Evolutionary conservation across 805 yeast species (phyloP), one percentile per base, ranked within the genome.

Genomic region (Danielozyma ontarioensis): DNA sequence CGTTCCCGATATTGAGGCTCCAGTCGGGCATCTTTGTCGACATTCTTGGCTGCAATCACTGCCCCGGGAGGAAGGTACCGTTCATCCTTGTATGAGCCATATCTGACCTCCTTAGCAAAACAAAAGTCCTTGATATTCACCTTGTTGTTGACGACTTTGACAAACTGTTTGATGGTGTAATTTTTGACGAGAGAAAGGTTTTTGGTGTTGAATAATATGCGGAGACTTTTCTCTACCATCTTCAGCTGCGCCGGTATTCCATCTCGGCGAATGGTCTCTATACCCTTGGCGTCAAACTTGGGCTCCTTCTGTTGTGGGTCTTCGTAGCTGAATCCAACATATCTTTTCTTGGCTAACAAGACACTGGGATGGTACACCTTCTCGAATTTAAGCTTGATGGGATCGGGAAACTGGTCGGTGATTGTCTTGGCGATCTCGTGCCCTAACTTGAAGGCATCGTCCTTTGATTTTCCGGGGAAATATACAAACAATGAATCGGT

Each of bases 401-500:
- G 98, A 17, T 75, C 76, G 0, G 96, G 96, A 44, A 86, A 82
- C 21, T 63, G 46, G 8, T 64, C 58, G 0, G 96, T 81, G 3
- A 93, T 70, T 30, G 58, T 48, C 0, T 58, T 55, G 0, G 96
- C 85, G 49, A 93, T 80, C 27, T 76, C 79, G 19, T 68, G 57
- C 0, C 97, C 98, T 27, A 82, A 63, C 10, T 48, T 55, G 51
- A 90, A 88, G 0, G 97, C 97, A 18, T 88, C 90, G 2, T 62
- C 72, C 41, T 70, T 76, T 0, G 85, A 67, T 48, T 77, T 78
- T 0, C 96, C 96, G 0, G 97, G 97, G 4, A 93, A 67, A 50
- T 85, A 83, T 2, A 93, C 89, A 68, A 93, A 93, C 35, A 93
- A 57, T 26, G 96, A 85, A 57, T 93, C 98, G 0, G 98, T 93